Conservation (phyloP, 1,284 basidiomycete species). For the Rhodotorula mucilaginosa region DNA sequence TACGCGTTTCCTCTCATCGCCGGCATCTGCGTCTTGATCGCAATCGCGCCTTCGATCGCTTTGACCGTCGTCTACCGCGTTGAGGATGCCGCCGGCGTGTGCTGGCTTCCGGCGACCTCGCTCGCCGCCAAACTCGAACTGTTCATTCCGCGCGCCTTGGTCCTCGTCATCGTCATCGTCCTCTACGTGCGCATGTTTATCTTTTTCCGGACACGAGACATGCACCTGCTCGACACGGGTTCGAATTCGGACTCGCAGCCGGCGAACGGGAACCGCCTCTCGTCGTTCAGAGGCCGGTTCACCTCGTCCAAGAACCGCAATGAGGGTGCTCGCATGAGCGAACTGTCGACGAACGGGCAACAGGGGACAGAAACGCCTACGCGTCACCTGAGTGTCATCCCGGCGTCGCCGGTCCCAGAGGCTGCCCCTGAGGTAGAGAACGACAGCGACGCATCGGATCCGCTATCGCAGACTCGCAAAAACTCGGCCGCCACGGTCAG, state of each 20-base stretch:
- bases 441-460: neutral
- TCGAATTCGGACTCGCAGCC: slow-evolving; percentile 1
- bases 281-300: slow-evolving; percentile 5
- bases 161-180: slow-evolving; percentile 22
- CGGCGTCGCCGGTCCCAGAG: neutral
- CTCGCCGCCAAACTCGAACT: slow-evolving; percentile 20
- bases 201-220: slow-evolving; percentile 28
- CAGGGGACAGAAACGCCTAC: neutral
- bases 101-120: slow-evolving; percentile 17
- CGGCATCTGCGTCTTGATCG: slow-evolving; percentile 7
- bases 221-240: slow-evolving; percentile 17
- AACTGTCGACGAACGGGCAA: neutral
- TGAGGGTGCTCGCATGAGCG: neutral
- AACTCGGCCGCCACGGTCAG: neutral
- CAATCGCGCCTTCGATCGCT: slow-evolving; percentile 15
- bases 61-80: slow-evolving; percentile 6
- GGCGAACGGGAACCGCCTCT: slow-evolving; percentile 8
- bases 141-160: slow-evolving; percentile 27
- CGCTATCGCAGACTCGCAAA: neutral
- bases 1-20: slow-evolving; percentile 12
- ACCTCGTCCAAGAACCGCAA: neutral
- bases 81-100: slow-evolving; percentile 23
- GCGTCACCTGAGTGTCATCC: neutral
- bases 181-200: slow-evolving; percentile 26
- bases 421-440: neutral